phyloP scores from a whole-genome alignment of 306 rosid genomes.

The Abrus pulchellus region DNA sequence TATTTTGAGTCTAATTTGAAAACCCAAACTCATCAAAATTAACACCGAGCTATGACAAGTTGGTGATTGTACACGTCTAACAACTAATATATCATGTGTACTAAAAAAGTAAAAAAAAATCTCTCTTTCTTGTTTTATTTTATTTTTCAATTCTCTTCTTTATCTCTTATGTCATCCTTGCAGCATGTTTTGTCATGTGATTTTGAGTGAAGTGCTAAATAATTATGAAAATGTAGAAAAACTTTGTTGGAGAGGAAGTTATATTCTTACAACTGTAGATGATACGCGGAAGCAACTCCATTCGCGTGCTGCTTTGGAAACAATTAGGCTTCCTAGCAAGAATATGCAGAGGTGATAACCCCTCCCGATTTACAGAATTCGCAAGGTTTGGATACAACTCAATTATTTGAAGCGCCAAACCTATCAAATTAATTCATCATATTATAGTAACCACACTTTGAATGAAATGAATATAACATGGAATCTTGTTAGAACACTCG shows the following conservation, averaged over 20 bases:
- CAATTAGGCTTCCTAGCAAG: conserved; percentile 61
- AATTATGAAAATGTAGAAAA: background rate
- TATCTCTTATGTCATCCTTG: background rate
- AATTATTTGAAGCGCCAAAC: conserved; percentile 57
- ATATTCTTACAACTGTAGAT: conserved; percentile 52
- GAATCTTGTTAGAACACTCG: too few relatives aligned
- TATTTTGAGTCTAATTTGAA: too few relatives aligned
- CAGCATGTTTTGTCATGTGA: background rate
- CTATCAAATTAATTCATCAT: conserved; percentile 55
- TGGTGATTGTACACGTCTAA: too few relatives aligned
- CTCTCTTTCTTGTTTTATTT: too few relatives aligned
- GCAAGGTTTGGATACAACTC: conserved; percentile 47
- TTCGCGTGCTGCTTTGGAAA: conserved; percentile 55
- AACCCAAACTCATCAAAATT: too few relatives aligned
- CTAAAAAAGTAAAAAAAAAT: too few relatives aligned
- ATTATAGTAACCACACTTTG: background rate
- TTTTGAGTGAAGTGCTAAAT: background rate
- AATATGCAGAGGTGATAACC: conserved; percentile 54
- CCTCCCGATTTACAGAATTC: conserved; percentile 46
- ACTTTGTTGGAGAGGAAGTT: background rate
- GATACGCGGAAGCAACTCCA: conserved; percentile 47
- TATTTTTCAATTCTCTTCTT: too few relatives aligned
- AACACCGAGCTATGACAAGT: too few relatives aligned
- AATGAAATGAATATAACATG: background rate
- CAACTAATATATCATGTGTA: too few relatives aligned